Base-by-base conservation (phyloP, 2,329 filamentous ascomycete genomes). In the Aspergillus pseudoviridinutans region DNA sequence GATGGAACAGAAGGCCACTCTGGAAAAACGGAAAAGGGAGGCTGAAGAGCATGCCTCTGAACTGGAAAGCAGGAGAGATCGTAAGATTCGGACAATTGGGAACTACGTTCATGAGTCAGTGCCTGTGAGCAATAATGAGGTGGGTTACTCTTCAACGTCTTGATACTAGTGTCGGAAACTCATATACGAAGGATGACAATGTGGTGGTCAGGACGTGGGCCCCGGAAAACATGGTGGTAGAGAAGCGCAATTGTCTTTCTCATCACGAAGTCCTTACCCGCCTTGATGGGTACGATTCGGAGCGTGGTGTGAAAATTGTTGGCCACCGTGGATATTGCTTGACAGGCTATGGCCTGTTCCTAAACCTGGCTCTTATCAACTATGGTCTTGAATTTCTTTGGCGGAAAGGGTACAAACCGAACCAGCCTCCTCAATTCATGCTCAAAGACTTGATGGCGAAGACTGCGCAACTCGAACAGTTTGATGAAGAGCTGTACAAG, bases 401-500 rank as follows among this genome's bases (percentile, higher is more conserved):
- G 74, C 81, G 84, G 67, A 89, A 88, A 75, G 92, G 89, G 56
- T 96, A 92, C 76, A 91, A 84, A 29, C 87, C 90, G 7, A 86
- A 93, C 64, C 90, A 94, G 71, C 89, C 93, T 1, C 92, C 92
- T 1, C 92, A 91, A 71, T 95, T 99, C 81, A 96, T 97, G 90
- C 84, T 93, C 61, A 90, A 90, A 75, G 90, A 96, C 52, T 88
- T 91, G 74, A 99, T 99, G 94, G 92, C 90, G 59, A 97, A 97
- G 82, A 99, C 94, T 0, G 94, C 94, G 2, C 94, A 99, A 78
- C 86, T 99, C 27, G 92, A 94, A 66, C 90, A 97, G 70, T 99
- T 99, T 70, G 94, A 99, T 71, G 94, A 97, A 74, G 93, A 97
- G 76, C 81, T 99, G 53, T 99, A 99, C 83, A 97, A 97, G 79